A percentile compares a stretch with the other conserved stretches of the same genome.
These are phyloP conservation scores for Orbilia blumenaviensis DNA, from an alignment of 2,329 filamentous ascomycete species.

Conservation along the genomic window DNA sequence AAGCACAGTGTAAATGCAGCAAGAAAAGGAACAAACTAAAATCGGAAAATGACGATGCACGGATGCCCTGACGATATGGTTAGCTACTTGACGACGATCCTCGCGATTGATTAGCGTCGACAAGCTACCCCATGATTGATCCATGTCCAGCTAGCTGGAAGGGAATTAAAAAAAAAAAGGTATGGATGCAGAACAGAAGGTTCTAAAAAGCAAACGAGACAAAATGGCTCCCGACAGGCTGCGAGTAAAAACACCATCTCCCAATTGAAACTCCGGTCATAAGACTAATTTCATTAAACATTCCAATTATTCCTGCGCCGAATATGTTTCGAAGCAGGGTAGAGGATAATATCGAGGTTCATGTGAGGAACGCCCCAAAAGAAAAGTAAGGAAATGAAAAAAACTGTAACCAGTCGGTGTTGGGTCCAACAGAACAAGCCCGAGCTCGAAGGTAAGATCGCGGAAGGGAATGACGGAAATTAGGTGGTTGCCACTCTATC, in stretches of 20 bases:
- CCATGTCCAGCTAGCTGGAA: conserved; percentile 36
- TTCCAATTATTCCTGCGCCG: conserved; percentile 54
- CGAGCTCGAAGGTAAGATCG: conserved; percentile 26
- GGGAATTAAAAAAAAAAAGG: conserved; percentile 27
- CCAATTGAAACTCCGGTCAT: conserved; percentile 54
- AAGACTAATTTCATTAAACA: conserved; percentile 55
- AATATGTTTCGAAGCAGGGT: conserved; percentile 51
- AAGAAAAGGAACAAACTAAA: conserved; percentile 47
- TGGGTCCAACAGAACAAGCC: conserved; percentile 47
- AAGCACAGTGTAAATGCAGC: conserved; percentile 53
- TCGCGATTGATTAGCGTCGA: conserved; percentile 53
- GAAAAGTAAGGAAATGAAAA: conserved; percentile 38
- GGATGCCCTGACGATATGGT: conserved; percentile 48
- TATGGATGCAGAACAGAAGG: conserved; percentile 30
- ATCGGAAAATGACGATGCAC: conserved; percentile 54
- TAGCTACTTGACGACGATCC: conserved; percentile 53
- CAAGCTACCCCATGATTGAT: conserved; percentile 53
- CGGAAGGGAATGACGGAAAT: conserved; percentile 20
- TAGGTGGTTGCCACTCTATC: conserved; percentile 24
- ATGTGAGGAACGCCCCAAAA: conserved; percentile 52
- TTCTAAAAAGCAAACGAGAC: conserved; percentile 51
- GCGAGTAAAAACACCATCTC: conserved; percentile 51
- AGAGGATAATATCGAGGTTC: conserved; percentile 54
- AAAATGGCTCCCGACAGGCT: conserved; percentile 43
- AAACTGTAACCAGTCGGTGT: conserved; percentile 46